These are phyloP conservation scores for Sporothrix protearum DNA, from an alignment of 2,329 filamentous ascomycete species.

Conservation along the genomic window DNA sequence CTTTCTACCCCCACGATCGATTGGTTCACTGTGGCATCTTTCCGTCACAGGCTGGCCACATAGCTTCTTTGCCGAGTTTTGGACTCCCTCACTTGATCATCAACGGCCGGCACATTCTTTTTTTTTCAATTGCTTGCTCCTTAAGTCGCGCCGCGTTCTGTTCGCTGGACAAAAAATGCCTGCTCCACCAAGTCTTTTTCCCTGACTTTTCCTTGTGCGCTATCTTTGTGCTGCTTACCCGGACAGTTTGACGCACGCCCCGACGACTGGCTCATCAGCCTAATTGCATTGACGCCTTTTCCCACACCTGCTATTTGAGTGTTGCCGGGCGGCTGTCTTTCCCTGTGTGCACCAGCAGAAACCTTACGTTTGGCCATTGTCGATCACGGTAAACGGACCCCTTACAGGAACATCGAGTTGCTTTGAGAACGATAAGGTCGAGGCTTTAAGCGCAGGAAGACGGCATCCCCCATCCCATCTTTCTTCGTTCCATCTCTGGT, in stretches of 20 bases:
- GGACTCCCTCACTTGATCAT: not conserved
- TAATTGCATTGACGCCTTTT: not conserved
- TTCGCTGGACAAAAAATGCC: not conserved
- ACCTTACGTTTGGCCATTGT: conserved; percentile 3
- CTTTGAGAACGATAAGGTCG: conserved; percentile 14
- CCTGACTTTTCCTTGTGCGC: not conserved
- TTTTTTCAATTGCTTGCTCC: not conserved
- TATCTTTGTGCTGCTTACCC: not conserved
- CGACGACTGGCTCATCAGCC: conserved; percentile 8
- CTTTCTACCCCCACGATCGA: not conserved
- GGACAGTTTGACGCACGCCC: conserved; percentile 4
- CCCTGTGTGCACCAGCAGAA: not conserved
- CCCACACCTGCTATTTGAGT: conserved; percentile 8
- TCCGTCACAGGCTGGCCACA: not conserved
- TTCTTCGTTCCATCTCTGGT: not conserved
- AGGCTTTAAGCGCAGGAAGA: not conserved
- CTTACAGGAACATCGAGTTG: not conserved
- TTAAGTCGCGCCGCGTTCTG: not conserved
- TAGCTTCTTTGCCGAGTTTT: not conserved
- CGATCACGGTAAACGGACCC: conserved; percentile 13
- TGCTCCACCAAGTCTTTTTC: not conserved
- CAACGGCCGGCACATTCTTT: not conserved
- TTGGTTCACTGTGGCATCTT: not conserved
- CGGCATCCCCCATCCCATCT: conserved; percentile 6
- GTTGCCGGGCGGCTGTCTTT: not conserved